Evolutionary conservation across 1,284 basidiomycete genomes (phyloP), one percentile per base, ranked within the genome.

Genomic region (Phellinidium pouzarii): DNA sequence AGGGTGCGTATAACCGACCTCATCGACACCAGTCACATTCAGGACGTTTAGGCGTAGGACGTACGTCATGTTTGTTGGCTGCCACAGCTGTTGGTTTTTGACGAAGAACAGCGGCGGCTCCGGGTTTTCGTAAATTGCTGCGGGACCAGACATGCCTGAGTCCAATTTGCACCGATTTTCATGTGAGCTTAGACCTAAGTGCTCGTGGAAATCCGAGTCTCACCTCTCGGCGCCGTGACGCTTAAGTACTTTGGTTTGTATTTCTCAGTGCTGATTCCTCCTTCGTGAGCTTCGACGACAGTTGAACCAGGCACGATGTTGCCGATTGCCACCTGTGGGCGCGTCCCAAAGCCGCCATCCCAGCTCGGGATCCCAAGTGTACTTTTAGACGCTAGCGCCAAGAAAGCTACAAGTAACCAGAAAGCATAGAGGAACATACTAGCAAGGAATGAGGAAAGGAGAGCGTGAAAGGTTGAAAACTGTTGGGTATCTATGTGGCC

Each of bases 11-110:
- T 70, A 64, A 12, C 63, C 7, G 65, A 29, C n/a, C 7, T 37
- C n/a, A n/a, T 51, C 40, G 31, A 55, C 41, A 14, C 48, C 51
- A 8, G 78, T 81, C 7, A 71, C 69, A 59, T 82, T 82, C 42
- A 75, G 61, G 27, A 80, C 69, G 59, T 77, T 78, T 42, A 81
- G 74, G 44, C 73, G 71, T 52, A 75, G 70, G 54, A 82, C 76
- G 19, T 74, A 70, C 0, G 77, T 74, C 42, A 75, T 74, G 62
- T 84, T 84, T 54, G 72, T 71, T 59, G 72, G 75, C 55, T 77
- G 74, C 68, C 72, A 79, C 27, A 82, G 68, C 47, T 76, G 71
- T 51, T 72, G 66, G 50, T 72, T 68, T 59, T 74, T 67, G 58
- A 84, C 69, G 65, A 77, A 80, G 66, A 81, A 83, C 14, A 77